phyloP scores from a whole-genome alignment of 768 basidiomycete species.

The Boletus rufocinnamomeus region DNA sequence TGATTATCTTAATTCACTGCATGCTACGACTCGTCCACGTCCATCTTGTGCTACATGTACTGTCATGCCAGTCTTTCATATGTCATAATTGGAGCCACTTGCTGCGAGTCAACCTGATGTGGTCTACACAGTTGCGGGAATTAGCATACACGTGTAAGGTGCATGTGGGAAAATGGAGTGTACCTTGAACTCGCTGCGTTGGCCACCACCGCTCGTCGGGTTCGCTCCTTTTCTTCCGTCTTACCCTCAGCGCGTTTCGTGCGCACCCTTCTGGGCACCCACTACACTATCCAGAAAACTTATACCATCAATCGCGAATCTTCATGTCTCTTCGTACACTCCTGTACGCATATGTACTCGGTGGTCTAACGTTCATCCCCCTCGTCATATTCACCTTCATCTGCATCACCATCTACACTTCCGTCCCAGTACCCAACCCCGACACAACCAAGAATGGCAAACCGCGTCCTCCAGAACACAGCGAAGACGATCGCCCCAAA shows the following conservation, averaged over 20 bases:
- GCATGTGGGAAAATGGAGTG: conserved; percentile 17
- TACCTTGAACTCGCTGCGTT: not conserved
- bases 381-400: conserved; percentile 61
- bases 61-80: not conserved
- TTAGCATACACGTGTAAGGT: conserved; percentile 18
- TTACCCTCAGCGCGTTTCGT: not conserved
- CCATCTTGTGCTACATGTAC: not conserved
- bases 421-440: conserved; percentile 69
- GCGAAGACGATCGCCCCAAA: conserved; percentile 30
- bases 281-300: not conserved
- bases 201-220: not conserved
- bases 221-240: not conserved
- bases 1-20: not conserved
- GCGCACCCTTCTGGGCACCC: not conserved
- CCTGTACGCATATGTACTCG: conserved; percentile 83
- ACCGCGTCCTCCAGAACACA: conserved; percentile 17
- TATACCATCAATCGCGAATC: not conserved
- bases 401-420: conserved; percentile 76
- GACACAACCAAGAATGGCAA: conserved; percentile 46
- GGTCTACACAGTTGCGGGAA: conserved; percentile 14
- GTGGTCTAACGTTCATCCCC: conserved; percentile 89
- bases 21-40: not conserved
- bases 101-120: conserved; percentile 8
- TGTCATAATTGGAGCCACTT: not conserved
- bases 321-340: conserved; percentile 65